Conservation (phyloP, 2,329 filamentous ascomycete species). For the Stagonosporopsis rhizophila region DNA sequence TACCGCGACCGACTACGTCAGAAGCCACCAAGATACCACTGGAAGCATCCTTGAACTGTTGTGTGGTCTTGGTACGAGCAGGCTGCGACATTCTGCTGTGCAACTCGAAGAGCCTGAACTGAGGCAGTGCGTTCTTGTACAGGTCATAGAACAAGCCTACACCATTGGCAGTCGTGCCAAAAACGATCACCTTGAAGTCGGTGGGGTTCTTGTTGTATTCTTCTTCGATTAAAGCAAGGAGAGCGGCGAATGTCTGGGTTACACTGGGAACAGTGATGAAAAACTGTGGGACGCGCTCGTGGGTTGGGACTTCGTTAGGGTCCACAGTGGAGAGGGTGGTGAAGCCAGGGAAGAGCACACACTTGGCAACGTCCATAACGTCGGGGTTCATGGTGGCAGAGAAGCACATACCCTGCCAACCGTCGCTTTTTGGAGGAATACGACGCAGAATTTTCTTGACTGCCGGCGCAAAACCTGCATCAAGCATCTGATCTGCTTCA, state of each 20-base stretch:
- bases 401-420: slow-evolving; percentile 60
- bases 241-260: slow-evolving; percentile 54
- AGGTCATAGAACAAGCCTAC: slow-evolving; percentile 53
- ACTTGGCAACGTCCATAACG: slow-evolving; percentile 54
- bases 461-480: slow-evolving; percentile 61
- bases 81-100: slow-evolving; percentile 55
- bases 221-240: slow-evolving; percentile 55
- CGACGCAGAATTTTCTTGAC: slow-evolving; percentile 60
- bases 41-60: slow-evolving; percentile 54
- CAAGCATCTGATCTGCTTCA: slow-evolving; percentile 56
- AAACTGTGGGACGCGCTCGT: slow-evolving; percentile 59
- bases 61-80: slow-evolving; percentile 52
- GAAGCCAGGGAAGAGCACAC: slow-evolving; percentile 53
- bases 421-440: slow-evolving; percentile 59
- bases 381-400: slow-evolving; percentile 55
- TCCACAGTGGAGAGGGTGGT: slow-evolving; percentile 55
- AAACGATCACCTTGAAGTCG: slow-evolving; percentile 57
- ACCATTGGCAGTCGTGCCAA: slow-evolving; percentile 56
- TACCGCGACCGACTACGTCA: slow-evolving; percentile 56
- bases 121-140: slow-evolving; percentile 43
- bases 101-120: slow-evolving; percentile 51
- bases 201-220: slow-evolving; percentile 51
- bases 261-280: slow-evolving; percentile 54
- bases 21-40: slow-evolving; percentile 61
- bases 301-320: slow-evolving; percentile 53